Percentiles rank a stretch among this genome's conserved stretches.
phyloP scores from a whole-genome alignment of 257 asterid genomes.

The Cynanchum wilfordii region DNA sequence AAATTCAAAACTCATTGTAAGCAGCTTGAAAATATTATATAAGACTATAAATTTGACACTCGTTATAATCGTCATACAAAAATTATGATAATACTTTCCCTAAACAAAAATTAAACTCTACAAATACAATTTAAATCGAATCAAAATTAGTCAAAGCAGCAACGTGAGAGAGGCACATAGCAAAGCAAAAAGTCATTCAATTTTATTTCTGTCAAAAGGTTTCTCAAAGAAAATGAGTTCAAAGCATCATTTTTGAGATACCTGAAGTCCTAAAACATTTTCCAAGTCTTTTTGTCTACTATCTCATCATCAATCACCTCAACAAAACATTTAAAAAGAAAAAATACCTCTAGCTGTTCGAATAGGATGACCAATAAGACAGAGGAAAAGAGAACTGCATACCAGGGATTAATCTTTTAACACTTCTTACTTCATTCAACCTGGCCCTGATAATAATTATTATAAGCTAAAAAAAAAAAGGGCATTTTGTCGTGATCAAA shows the following conservation, averaged over 20 bases:
- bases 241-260: not conserved
- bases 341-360: slow-evolving; percentile 11
- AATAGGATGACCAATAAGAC: slow-evolving; percentile 7
- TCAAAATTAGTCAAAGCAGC: too few species aligned
- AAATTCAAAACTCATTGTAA: too few species aligned
- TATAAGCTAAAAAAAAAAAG: not conserved
- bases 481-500: slow-evolving; percentile 13
- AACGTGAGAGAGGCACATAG: too few species aligned
- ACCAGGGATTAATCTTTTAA: slow-evolving; percentile 35
- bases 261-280: slow-evolving; percentile 6
- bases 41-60: too few species aligned
- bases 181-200: not conserved
- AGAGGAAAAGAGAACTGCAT: slow-evolving; percentile 25
- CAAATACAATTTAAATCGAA: too few species aligned
- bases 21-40: too few species aligned
- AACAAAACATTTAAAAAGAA: not conserved
- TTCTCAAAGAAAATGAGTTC: slow-evolving; percentile 4
- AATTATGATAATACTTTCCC: too few species aligned
- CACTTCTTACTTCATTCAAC: not conserved
- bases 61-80: too few species aligned
- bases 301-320: slow-evolving; percentile 4
- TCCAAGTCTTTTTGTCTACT: not conserved
- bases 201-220: not conserved
- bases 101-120: too few species aligned
- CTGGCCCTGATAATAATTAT: slow-evolving; percentile 3